Conservation (phyloP, 179 eudicot genomes). For the Actinidia polygama region DNA sequence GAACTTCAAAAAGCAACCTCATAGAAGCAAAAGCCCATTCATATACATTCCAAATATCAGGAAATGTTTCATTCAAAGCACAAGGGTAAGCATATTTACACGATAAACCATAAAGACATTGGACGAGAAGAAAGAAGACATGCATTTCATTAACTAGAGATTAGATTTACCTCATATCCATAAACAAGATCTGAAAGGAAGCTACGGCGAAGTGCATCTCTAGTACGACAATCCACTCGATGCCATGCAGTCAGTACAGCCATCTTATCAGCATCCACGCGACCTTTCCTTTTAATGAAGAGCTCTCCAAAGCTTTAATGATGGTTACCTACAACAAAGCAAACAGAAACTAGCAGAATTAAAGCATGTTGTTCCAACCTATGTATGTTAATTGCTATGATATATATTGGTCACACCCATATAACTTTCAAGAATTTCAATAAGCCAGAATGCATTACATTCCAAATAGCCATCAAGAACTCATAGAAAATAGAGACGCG, state of each 20-base stretch:
- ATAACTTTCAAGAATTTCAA: not conserved
- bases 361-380: not conserved
- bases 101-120: not conserved
- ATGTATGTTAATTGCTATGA: not conserved
- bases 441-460: not conserved
- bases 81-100: not conserved
- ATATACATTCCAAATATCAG: not conserved
- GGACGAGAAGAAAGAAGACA: not conserved
- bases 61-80: not conserved
- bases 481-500: not conserved
- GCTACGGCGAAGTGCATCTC: conserved; percentile 94
- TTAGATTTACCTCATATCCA: conserved; percentile 71
- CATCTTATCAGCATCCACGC: conserved; percentile 65
- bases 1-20: too few relatives aligned
- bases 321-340: conserved; percentile 55
- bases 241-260: conserved; percentile 91
- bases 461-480: not conserved
- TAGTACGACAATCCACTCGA: conserved; percentile 80
- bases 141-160: not conserved
- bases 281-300: conserved; percentile 53
- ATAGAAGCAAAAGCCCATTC: not conserved
- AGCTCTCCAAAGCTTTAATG: conserved; percentile 46
- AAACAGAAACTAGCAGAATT: not conserved
- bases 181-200: conserved; percentile 64
- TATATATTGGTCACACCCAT: too few relatives aligned